Conservation (phyloP, 176 grass and related monocot species). For the Areca catechu region DNA sequence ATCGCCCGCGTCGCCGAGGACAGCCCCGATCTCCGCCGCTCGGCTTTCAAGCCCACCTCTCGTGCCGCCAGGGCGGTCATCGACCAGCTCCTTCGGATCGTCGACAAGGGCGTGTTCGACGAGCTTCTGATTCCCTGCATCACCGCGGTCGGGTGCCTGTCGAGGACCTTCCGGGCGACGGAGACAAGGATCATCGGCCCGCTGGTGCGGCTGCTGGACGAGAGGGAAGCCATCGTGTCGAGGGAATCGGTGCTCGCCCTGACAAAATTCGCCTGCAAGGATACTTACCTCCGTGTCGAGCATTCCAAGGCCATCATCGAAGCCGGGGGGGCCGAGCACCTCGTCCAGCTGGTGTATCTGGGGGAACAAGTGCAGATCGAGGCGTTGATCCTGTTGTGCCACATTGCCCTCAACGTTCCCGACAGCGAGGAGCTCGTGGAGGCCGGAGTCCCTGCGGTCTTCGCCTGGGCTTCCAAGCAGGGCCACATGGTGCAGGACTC, state of each 20-base stretch:
- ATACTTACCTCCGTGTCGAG: constrained; percentile 64
- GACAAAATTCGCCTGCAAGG: constrained; percentile 70
- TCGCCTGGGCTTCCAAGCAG: constrained; percentile 88
- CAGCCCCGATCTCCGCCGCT: constrained; percentile 56
- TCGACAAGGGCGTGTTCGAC: constrained; percentile 39
- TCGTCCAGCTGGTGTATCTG: constrained; percentile 81
- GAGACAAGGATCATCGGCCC: constrained; percentile 76
- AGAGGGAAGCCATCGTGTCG: constrained; percentile 38
- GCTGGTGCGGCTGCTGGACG: constrained; percentile 72
- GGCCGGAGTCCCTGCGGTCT: constrained; percentile 64
- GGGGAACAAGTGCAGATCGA: constrained; percentile 72
- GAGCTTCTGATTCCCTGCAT: constrained; percentile 55
- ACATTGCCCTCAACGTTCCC: constrained; percentile 58
- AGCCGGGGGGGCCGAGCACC: constrained; percentile 49
- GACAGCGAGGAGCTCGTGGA: constrained; percentile 73
- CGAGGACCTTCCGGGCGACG: constrained; percentile 71
- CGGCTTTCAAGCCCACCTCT: constrained; percentile 80
- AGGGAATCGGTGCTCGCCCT: constrained; percentile 73
- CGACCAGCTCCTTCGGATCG: constrained; percentile 56
- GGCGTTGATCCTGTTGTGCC: constrained; percentile 70
- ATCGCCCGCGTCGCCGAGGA: constrained; percentile 70
- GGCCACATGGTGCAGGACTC: constrained; percentile 55
- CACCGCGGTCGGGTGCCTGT: constrained; percentile 62
- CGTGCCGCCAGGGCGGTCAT: constrained; percentile 44
- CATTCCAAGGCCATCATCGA: constrained; percentile 73